Conservation (phyloP, 2,329 filamentous ascomycete genomes). For the Phialocephala subalpina region DNA sequence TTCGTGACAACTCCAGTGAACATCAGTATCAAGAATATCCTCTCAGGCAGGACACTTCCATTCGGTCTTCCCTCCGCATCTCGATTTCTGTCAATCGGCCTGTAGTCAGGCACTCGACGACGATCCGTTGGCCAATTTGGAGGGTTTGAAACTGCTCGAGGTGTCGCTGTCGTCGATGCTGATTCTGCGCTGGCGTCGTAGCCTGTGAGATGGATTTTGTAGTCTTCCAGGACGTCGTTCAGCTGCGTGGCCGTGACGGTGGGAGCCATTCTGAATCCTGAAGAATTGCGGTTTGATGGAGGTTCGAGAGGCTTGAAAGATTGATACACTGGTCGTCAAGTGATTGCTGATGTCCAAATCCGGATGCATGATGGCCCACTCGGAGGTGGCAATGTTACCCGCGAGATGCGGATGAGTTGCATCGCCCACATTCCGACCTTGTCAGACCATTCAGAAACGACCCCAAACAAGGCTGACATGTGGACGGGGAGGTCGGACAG, state of each 20-base stretch:
- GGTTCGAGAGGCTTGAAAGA: background rate
- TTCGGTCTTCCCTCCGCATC: conserved; percentile 52
- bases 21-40: conserved; percentile 57
- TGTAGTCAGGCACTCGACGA: conserved; percentile 55
- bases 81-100: conserved; percentile 53
- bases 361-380: background rate
- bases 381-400: background rate
- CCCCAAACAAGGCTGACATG: background rate
- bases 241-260: conserved; percentile 36
- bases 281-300: background rate
- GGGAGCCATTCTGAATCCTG: conserved; percentile 24
- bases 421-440: conserved; percentile 6
- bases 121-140: conserved; percentile 56
- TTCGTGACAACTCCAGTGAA: conserved; percentile 55
- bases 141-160: conserved; percentile 37
- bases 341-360: background rate
- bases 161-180: conserved; percentile 1
- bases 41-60: conserved; percentile 53
- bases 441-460: background rate
- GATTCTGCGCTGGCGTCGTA: conserved; percentile 29
- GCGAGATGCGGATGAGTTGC: background rate
- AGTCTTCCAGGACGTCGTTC: conserved; percentile 53
- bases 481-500: background rate
- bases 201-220: conserved; percentile 53
- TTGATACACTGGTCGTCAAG: background rate